These are phyloP conservation scores for Benincasa hispida DNA, from an alignment of 306 rosid genomes.

Conservation along the genomic window DNA sequence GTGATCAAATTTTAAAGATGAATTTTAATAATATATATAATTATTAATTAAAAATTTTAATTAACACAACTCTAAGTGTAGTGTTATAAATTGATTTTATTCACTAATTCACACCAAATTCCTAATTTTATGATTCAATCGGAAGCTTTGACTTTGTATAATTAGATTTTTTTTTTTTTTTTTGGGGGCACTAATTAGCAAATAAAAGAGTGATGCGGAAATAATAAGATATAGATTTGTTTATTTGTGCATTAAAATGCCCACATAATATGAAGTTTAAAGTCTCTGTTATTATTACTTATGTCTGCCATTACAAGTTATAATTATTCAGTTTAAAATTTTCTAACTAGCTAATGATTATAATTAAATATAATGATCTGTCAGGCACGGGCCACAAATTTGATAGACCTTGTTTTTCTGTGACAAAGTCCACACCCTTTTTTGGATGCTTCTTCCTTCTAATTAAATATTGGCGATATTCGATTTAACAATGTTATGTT, in stretches of 20 bases:
- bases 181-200: background rate
- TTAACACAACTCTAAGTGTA: too few species aligned
- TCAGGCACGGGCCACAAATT: background rate
- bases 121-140: background rate
- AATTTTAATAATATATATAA: too few species aligned
- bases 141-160: background rate
- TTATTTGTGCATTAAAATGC: background rate
- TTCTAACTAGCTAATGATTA: background rate
- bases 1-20: too few species aligned
- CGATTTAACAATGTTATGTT: too few species aligned
- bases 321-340: background rate
- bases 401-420: background rate
- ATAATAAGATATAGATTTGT: background rate
- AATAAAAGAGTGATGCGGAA: background rate
- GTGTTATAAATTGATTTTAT: too few species aligned
- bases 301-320: constrained; percentile 3
- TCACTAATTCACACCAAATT: too few species aligned
- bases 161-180: background rate
- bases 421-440: background rate
- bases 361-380: background rate
- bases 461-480: too few species aligned
- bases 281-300: background rate
- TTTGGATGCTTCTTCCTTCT: background rate
- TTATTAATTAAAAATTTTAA: too few species aligned
- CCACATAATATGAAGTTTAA: constrained; percentile 1